Evolutionary conservation across 2,329 filamentous ascomycete species (phyloP), one percentile per base, ranked within the genome.

Genomic region (Fusarium bactridioides): DNA sequence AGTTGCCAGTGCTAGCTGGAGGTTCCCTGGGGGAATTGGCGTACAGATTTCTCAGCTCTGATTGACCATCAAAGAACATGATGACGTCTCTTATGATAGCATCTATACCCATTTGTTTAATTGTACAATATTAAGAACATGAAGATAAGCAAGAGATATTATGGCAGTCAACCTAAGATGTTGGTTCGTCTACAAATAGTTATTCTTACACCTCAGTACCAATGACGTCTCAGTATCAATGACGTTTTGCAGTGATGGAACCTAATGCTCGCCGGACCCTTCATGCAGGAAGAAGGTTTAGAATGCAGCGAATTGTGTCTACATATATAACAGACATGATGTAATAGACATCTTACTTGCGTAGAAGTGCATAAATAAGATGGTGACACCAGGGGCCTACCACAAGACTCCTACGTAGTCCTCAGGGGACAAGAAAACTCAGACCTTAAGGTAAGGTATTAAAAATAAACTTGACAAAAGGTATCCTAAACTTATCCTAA

Each of bases 81-180:
- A 74, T 71, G 70, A 68, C 48, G 63, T 69, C 62, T 68, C 40
- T 67, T 19, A 74, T 62, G 61, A 73, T 72, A 64, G 67, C 63
- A 69, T 63, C 67, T 69, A 73, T 73, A 74, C 71, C 70, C 71
- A 72, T 73, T 73, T 74, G 63, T 65, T 69, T 69, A 68, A 55
- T 54, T 63, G 56, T 63, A 71, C 56, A 16, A 57, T 60, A 61
- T 55, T 35, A 58, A 41, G 43, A 44, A 47, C 23, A 72, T 50
- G 21, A 65, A 44, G 11, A 71, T 37, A 57, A 71, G n/a, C 19
- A 37, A 51, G 37, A 38, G 33, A 33, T 25, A 11, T 21, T 1
- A 19, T 29, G 21, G 35, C 15, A 19, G 31, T 43, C 4, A 43
- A 8, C 10, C n/a, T n/a, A 18, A 15, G 13, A 18, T 11, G 19